Conservation (phyloP, 768 basidiomycete species). For the Phaeotremella skinneri region DNA sequence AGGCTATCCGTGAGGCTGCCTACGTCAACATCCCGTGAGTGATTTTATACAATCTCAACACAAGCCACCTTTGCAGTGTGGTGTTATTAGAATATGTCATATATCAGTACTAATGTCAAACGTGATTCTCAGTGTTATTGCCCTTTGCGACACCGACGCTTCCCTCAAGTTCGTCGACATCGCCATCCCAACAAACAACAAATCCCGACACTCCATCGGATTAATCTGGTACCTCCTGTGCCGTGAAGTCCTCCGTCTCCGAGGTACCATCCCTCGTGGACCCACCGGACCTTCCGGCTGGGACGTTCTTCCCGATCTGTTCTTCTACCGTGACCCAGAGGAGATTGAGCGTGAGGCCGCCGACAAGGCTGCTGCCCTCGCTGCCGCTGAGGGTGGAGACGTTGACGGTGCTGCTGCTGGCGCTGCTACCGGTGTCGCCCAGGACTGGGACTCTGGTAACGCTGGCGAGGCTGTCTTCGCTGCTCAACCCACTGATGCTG, state of each 20-base stretch:
- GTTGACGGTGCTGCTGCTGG: constrained; percentile 56
- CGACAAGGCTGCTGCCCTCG: constrained; percentile 74
- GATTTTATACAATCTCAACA: not conserved
- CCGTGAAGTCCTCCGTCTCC: constrained; percentile 92
- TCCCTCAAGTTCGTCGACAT: constrained; percentile 97
- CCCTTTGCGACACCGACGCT: constrained; percentile 97
- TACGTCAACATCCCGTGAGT: constrained; percentile 94
- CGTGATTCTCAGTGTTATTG: constrained; percentile 66
- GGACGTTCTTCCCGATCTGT: constrained; percentile 99
- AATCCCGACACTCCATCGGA: constrained; percentile 94
- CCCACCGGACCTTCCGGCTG: constrained; percentile 68
- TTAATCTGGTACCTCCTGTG: constrained; percentile 71
- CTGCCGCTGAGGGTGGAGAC: constrained; percentile 59
- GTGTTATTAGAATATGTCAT: too few relatives aligned
- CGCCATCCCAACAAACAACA: constrained; percentile 99
- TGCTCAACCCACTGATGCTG: constrained; percentile 54
- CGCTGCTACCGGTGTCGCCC: constrained; percentile 41
- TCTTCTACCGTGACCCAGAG: constrained; percentile 99
- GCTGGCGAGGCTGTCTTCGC: constrained; percentile 75
- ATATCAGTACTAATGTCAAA: not conserved
- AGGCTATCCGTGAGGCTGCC: constrained; percentile 98
- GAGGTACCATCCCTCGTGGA: constrained; percentile 87
- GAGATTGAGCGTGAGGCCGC: constrained; percentile 98
- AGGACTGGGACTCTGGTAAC: constrained; percentile 58
- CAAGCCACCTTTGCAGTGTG: too few relatives aligned